Evolutionary conservation across 2,329 filamentous ascomycete species (phyloP).

Genomic region (Stemphylium beticola): DNA sequence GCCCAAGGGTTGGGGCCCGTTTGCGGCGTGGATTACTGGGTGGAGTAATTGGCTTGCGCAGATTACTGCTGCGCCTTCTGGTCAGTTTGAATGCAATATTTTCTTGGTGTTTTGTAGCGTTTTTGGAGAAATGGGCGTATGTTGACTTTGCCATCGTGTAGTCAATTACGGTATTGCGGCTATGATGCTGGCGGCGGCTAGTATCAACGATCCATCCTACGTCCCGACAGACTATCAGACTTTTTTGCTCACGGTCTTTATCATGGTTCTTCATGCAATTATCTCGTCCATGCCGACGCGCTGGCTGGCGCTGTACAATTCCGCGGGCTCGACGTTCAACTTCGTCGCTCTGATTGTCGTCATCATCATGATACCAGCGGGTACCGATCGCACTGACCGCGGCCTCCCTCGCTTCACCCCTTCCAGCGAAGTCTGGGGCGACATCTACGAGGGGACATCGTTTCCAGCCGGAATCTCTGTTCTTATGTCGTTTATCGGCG

Average conservation of each 20-base stretch:
- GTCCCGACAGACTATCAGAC: slow-evolving; percentile 69
- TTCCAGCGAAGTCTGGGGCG: slow-evolving; percentile 67
- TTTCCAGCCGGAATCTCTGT: slow-evolving; percentile 72
- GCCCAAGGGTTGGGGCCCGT: slow-evolving; percentile 68
- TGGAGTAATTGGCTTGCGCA: slow-evolving; percentile 76
- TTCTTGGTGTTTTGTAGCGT: no score
- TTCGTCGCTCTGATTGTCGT: slow-evolving; percentile 70
- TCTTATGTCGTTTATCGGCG: slow-evolving; percentile 73
- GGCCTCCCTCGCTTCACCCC: slow-evolving; percentile 65
- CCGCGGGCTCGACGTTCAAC: slow-evolving; percentile 73
- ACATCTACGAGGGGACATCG: slow-evolving; percentile 69
- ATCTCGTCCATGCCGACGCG: slow-evolving; percentile 75
- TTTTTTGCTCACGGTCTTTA: slow-evolving; percentile 69
- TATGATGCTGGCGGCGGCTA: slow-evolving; percentile 74
- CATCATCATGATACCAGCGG: slow-evolving; percentile 72
- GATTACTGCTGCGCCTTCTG: slow-evolving; percentile 68
- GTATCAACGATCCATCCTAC: slow-evolving; percentile 71
- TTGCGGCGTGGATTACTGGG: slow-evolving; percentile 71
- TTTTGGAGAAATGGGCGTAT: neutral
- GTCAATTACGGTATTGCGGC: slow-evolving; percentile 70
- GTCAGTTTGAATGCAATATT: slow-evolving; percentile 20
- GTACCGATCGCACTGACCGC: slow-evolving; percentile 57
- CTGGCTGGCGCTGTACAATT: slow-evolving; percentile 74
- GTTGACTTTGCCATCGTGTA: slow-evolving; percentile 16
- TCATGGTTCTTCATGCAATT: slow-evolving; percentile 71